phyloP scores from a whole-genome alignment of 164 flowering plant genomes.

The Stephania cephalantha region DNA sequence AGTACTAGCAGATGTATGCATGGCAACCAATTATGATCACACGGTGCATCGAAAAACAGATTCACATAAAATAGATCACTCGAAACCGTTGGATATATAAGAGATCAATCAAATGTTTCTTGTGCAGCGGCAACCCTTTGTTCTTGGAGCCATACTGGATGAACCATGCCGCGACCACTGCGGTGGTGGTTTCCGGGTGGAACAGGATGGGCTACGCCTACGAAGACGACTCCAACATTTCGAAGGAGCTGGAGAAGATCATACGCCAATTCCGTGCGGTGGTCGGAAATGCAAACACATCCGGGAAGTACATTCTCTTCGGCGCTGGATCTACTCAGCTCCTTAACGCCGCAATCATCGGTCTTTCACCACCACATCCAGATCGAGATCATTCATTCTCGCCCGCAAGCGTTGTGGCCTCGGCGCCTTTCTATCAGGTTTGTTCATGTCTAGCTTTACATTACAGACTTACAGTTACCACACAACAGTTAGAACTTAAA shows the following conservation, averaged over 20 bases:
- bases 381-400: constrained; percentile 15
- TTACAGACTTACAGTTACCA: no score
- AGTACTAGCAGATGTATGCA: no score
- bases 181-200: constrained; percentile 54
- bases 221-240: constrained; percentile 12
- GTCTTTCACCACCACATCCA: constrained; percentile 29
- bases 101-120: no score
- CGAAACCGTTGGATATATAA: no score
- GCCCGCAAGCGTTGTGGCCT: constrained; percentile 40
- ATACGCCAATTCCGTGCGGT: constrained; percentile 38
- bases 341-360: constrained; percentile 53
- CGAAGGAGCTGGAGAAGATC: constrained; percentile 32
- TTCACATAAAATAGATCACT: no score
- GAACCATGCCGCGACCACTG: constrained; percentile 34
- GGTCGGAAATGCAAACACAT: constrained; percentile 56
- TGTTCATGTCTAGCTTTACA: neutral
- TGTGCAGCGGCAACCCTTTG: constrained; percentile 53
- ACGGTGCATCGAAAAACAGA: no score
- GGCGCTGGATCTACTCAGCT: constrained; percentile 79
- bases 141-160: constrained; percentile 74
- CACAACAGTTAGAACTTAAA: no score
- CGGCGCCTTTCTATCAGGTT: constrained; percentile 56
- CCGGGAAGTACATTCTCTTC: constrained; percentile 43
- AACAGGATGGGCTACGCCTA: constrained; percentile 57
- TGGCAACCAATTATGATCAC: no score